Evolutionary conservation across 208 protist genomes (phyloP), one percentile per base, ranked within the genome.

Genomic region (Baffinella frigidus): DNA sequence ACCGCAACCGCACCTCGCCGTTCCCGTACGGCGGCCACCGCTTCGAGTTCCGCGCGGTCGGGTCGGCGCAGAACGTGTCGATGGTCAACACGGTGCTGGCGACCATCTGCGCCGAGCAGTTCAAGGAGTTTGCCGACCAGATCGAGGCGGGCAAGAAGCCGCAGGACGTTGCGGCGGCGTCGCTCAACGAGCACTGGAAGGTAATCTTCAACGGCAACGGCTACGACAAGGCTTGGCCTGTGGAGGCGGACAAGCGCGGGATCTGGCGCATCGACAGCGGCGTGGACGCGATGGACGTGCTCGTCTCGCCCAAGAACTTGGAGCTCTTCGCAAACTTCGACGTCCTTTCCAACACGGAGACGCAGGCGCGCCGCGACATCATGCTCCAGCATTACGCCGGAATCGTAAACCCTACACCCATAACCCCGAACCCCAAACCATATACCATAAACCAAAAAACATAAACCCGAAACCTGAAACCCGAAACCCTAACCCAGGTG

Each of bases 11-110:
- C 89, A 97, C 96, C 38, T 97, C 96, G 24, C 96, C 96, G 72
- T 96, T 97, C 89, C 95, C 96, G 30, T 97, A 97, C 84, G 96
- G 95, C 71, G 95, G 95, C 71, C 96, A 96, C 83, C 96, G 95
- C 87, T 97, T 97, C 93, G 96, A 97, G 83, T 97, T 97, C 94
- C 93, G 96, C 72, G 95, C 95, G 3, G 94, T 97, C 50, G 96
- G 96, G 45, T 96, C 96, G 30, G 95, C 93, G 14, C 96, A 97
- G 92, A 95, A 92, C 38, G 89, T 95, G 41, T 93, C 94, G 27
- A 67, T 89, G 14, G 93, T 95, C 64, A 95, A 95, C 68, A 97
- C 95, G 24, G 84, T 96, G n/a, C 48, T 97, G 0, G 96, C 97
- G 81, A 94, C 96, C 30, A 94, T 94, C n/a, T 64, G 96, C n/a